Conservation (phyloP, 768 basidiomycete genomes). For the Tulasnella sp. region DNA sequence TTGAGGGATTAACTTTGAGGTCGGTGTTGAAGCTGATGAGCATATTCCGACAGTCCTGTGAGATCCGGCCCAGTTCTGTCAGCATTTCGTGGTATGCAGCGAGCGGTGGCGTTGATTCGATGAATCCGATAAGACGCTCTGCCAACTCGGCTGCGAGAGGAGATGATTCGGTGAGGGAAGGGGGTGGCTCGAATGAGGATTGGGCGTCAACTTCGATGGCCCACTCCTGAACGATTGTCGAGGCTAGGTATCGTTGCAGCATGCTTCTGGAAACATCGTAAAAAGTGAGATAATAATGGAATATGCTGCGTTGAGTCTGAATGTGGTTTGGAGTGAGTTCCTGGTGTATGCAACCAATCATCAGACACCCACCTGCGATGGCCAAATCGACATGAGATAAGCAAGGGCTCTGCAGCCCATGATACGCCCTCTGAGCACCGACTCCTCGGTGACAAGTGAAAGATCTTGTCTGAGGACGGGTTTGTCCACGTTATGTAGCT, state of each 20-base stretch:
- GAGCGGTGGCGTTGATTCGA: conserved; percentile 57
- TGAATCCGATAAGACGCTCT: conserved; percentile 50
- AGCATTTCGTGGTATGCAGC: conserved; percentile 86
- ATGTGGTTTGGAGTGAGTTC: background rate
- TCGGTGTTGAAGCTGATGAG: conserved; percentile 76
- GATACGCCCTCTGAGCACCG: conserved; percentile 66
- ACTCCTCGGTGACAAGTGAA: conserved; percentile 62
- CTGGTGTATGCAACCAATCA: background rate
- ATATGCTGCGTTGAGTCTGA: conserved; percentile 40
- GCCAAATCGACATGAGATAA: conserved; percentile 54
- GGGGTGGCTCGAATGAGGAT: background rate
- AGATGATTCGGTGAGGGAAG: conserved; percentile 41
- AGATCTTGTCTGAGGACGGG: conserved; percentile 87
- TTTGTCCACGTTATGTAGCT: conserved; percentile 87
- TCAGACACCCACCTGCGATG: conserved; percentile 37
- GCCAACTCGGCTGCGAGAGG: conserved; percentile 56
- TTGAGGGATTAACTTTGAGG: conserved; percentile 68
- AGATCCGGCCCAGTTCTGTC: conserved; percentile 63
- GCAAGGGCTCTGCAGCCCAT: conserved; percentile 69
- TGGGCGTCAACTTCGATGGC: conserved; percentile 38
- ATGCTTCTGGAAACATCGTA: conserved; percentile 83
- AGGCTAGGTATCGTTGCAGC: conserved; percentile 78
- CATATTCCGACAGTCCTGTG: conserved; percentile 63
- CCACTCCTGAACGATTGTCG: conserved; percentile 87
- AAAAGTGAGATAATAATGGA: conserved; percentile 61